Base-by-base conservation (phyloP, 2,329 filamentous ascomycete species). In the Fusarium sulawesiense region DNA sequence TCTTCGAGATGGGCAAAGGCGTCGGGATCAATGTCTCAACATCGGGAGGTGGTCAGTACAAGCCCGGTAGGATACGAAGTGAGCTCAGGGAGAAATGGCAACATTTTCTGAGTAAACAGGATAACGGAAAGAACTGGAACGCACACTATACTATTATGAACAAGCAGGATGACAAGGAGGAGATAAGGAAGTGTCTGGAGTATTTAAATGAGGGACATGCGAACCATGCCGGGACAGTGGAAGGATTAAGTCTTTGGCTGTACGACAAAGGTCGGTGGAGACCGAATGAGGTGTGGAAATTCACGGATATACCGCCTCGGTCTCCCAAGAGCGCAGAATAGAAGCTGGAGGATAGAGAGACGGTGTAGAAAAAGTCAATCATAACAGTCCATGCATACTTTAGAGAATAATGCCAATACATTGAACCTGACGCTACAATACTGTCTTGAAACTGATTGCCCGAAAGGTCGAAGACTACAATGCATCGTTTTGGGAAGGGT, bases 131-230 rank as follows among this genome's bases (percentile, higher is more conserved):
- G 25, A 72, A 56, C 7, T 71, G 68, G 68, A 48, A 44, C n/a
- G 68, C 68, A 2, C 68, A 71, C 6, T 71, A 71, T 14, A 71
- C 68, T 0, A 12, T 71, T 8, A 71, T 72, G 68, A 72, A 71
- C 20, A 71, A 71, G 30, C 64, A 71, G 37, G 47, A 63, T 42
- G 47, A 71, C n/a, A 54, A 60, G n/a, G 50, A 56, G 20, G 70
- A 50, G 44, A 44, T 69, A 13, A 21, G 20, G 1, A 50, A 58
- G 25, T 71, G 68, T 16, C 1, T 71, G 12, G 23, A 20, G 0
- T 57, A 47, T 16, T 25, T 71, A 3, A 54, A 48, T 27, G 44
- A 59, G 13, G 44, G 50, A 0, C 56, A 60, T 21, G 27, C 37
- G 20, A 45, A 57, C 10, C 66, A 57, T 7, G 48, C 14, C 4